These are phyloP conservation scores for Anacardium occidentale DNA, from an alignment of 345 rosid species.

Conservation along the genomic window DNA sequence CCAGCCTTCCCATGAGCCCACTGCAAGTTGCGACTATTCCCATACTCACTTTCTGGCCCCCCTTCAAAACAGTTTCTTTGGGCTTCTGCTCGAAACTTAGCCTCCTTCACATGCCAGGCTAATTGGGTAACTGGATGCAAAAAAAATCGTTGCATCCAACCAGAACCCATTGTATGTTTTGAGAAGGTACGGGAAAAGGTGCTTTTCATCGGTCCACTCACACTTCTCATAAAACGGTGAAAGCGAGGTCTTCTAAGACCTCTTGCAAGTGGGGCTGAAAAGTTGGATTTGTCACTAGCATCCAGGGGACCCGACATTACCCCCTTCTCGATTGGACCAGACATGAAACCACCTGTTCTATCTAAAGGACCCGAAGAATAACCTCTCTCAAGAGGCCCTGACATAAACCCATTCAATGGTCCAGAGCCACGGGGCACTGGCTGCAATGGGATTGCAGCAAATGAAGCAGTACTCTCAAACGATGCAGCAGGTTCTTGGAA, in stretches of 20 bases:
- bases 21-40: slow-evolving; percentile 67
- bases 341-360: slow-evolving; percentile 80
- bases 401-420: slow-evolving; percentile 82
- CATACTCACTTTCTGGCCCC: slow-evolving; percentile 52
- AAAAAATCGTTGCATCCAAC: slow-evolving; percentile 82
- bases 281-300: slow-evolving; percentile 69
- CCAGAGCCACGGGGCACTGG: slow-evolving; percentile 91
- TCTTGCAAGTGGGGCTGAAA: slow-evolving; percentile 87
- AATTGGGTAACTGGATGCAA: slow-evolving; percentile 64
- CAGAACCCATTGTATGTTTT: slow-evolving; percentile 58
- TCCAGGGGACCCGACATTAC: slow-evolving; percentile 98
- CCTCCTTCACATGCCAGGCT: slow-evolving; percentile 71
- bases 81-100: slow-evolving; percentile 61
- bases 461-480: slow-evolving; percentile 91
- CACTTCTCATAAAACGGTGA: slow-evolving; percentile 76
- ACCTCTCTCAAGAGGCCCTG: slow-evolving; percentile 92
- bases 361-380: slow-evolving; percentile 94
- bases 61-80: slow-evolving; percentile 55
- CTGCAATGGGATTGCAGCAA: slow-evolving; percentile 91
- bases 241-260: slow-evolving; percentile 63
- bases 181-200: slow-evolving; percentile 83
- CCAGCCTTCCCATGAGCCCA: slow-evolving; percentile 99
- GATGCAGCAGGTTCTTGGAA: slow-evolving; percentile 91
- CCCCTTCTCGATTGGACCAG: slow-evolving; percentile 92
- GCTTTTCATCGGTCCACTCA: slow-evolving; percentile 86